A percentile compares a stretch with the other conserved stretches of the same genome.
Evolutionary conservation across 1,139 yeast species (phyloP).

Genomic region (Lodderomyces pseudojiufengensis): DNA sequence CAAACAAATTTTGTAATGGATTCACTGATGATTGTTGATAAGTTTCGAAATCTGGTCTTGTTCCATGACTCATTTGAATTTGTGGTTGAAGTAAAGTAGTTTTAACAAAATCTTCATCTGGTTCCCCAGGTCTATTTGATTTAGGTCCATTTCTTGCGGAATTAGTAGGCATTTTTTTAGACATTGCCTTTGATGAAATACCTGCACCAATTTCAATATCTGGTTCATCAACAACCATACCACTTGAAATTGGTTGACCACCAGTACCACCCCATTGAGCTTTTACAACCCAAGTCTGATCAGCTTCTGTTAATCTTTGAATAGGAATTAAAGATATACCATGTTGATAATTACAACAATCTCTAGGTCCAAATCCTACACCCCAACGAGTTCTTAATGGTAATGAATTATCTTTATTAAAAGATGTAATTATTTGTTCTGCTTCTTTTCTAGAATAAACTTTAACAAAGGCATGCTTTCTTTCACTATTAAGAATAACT

Average conservation of each 20-base stretch:
- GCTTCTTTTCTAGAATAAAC: conserved; percentile 96
- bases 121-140: conserved; percentile 65
- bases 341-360: conserved; percentile 90
- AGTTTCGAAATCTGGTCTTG: conserved; percentile 35
- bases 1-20: conserved; percentile 52
- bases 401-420: conserved; percentile 48
- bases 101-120: conserved; percentile 45
- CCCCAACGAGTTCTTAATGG: conserved; percentile 94
- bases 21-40: conserved; percentile 39
- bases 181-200: conserved; percentile 87
- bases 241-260: conserved; percentile 77
- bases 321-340: conserved; percentile 88
- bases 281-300: conserved; percentile 77
- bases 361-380: conserved; percentile 98
- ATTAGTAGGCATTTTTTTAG: conserved; percentile 83
- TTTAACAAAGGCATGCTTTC: conserved; percentile 94
- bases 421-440: conserved; percentile 62
- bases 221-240: conserved; percentile 91
- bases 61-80: conserved; percentile 24
- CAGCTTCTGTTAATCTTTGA: conserved; percentile 88
- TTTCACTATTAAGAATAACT: conserved; percentile 77
- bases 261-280: conserved; percentile 99
- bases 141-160: conserved; percentile 84
- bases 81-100: conserved; percentile 28
- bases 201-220: conserved; percentile 96